Evolutionary conservation across 2,329 filamentous ascomycete genomes (phyloP), one percentile per base, ranked within the genome.

Genomic region (Tolypocladium paradoxum): DNA sequence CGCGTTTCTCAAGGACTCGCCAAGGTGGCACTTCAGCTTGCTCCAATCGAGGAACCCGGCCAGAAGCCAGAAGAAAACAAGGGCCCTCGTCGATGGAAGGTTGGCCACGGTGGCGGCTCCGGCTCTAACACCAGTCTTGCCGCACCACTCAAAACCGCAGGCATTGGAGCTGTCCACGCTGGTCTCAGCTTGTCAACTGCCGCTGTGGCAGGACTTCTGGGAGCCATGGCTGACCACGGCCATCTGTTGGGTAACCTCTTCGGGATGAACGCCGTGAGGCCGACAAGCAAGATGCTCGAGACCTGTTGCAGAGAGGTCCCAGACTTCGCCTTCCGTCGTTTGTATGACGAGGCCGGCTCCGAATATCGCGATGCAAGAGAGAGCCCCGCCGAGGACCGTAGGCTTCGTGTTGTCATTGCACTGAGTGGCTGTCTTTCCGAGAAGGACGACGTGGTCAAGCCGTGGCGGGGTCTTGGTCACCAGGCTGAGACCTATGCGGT

Each of bases 221-320:
- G 91, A 12, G 79, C 84, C 20, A 76, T 96, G 63, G 87, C 90
- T 2, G 85, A 91, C 37, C 93, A 87, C 56, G 82, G 85, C 6
- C 79, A 93, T 18, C 75, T 90, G 43, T 85, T 96, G 33, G 92
- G 91, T 18, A 83, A 87, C 37, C 73, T 97, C 38, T 96, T 97
- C 63, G 93, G 93, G 9, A 88, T 93, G n/a, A 96, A 95, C 64
- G 88, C 88, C 45, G 84, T 85, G 1, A 82, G 85, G 36, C 91
- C 95, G 77, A 88, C 87, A 0, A 83, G 84, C 51, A 85, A 90
- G 66, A 89, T 91, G 76, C 87, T 96, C 77, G 89, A 96, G 58
- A 77, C 85, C n/a, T 95, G 95, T 65, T 81, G 87, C 12, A 84
- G 83, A 60, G 90, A 96, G 58, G 85, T 97, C 18, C 83, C 89